A percentile compares a stretch with the other conserved stretches of the same genome.
Conservation (phyloP, 306 rosid genomes). For the Gastrolobium bilobum region DNA sequence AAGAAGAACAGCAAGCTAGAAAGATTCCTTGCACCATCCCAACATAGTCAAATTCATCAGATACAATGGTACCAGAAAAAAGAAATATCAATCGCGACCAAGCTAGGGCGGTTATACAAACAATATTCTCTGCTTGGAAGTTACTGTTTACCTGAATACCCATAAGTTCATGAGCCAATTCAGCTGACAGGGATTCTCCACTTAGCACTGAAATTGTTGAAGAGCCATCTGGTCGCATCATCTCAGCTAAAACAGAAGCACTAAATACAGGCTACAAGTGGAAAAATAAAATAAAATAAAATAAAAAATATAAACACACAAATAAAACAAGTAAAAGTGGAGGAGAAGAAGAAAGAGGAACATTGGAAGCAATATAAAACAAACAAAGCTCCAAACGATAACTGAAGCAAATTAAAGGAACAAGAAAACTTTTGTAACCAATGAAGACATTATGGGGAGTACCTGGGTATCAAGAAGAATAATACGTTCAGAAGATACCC, state of each 20-base stretch:
- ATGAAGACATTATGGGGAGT: conserved; percentile 1
- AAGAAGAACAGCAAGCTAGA: conserved; percentile 86
- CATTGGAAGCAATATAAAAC: not conserved
- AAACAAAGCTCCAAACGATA: not conserved
- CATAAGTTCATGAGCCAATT: conserved; percentile 87
- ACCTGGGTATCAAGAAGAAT: conserved; percentile 96
- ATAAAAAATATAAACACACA: conserved; percentile 10
- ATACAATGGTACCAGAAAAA: conserved; percentile 1
- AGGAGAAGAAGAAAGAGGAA: not conserved
- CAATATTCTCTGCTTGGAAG: not conserved
- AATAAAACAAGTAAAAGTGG: not conserved
- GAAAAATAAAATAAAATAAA: conserved; percentile 17
- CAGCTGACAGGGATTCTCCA: conserved; percentile 80
- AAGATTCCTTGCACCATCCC: conserved; percentile 72
- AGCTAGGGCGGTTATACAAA: conserved; percentile 18
- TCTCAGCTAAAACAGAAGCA: conserved; percentile 85
- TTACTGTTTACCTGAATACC: conserved; percentile 73
- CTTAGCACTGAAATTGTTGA: conserved; percentile 71
- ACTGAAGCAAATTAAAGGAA: not conserved
- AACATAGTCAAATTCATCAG: conserved; percentile 55
- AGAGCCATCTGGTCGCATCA: conserved; percentile 90
- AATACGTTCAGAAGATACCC: conserved; percentile 83
- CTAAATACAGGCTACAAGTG: conserved; percentile 79
- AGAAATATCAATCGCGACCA: not conserved
- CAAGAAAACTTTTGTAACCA: not conserved